Percentiles rank a stretch among this genome's conserved stretches.
Evolutionary conservation across 2,329 filamentous ascomycete genomes (phyloP).

Genomic region (Paraphaeosphaeria minitans): DNA sequence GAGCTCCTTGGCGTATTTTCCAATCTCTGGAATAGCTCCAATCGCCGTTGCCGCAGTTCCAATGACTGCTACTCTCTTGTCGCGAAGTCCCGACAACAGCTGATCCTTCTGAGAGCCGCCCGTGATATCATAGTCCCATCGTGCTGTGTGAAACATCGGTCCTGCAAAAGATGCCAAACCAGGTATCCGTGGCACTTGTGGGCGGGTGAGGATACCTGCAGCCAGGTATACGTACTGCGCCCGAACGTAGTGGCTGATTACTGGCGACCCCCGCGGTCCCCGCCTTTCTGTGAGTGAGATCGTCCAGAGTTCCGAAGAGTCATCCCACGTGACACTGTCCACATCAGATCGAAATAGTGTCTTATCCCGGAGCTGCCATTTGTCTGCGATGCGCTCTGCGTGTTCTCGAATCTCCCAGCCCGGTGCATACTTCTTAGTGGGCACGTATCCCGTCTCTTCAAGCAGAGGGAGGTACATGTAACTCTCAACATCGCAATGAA

Average conservation of each 20-base stretch:
- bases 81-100: conserved; percentile 32
- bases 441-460: conserved; percentile 30
- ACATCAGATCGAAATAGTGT: conserved; percentile 49
- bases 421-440: conserved; percentile 51
- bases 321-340: conserved; percentile 51
- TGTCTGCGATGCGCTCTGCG: conserved; percentile 45
- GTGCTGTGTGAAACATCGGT: conserved; percentile 50
- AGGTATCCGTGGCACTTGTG: conserved; percentile 49
- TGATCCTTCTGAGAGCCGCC: conserved; percentile 44
- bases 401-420: conserved; percentile 53
- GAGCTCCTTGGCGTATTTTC: conserved; percentile 43
- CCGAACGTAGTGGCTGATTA: conserved; percentile 13
- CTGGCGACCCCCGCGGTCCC: not conserved
- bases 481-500: conserved; percentile 13
- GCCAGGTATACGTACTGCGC: conserved; percentile 43
- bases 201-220: conserved; percentile 48
- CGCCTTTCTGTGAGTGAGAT: conserved; percentile 27
- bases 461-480: conserved; percentile 16
- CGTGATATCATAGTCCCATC: conserved; percentile 53
- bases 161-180: conserved; percentile 47
- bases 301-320: not conserved
- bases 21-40: conserved; percentile 49
- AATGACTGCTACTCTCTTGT: conserved; percentile 15
- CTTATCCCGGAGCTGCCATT: not conserved
- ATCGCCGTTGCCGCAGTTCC: conserved; percentile 52